A percentile compares a stretch with the other conserved stretches of the same genome.
These are phyloP conservation scores for Cardiospermum halicacabum DNA, from an alignment of 345 rosid species.

Conservation along the genomic window DNA sequence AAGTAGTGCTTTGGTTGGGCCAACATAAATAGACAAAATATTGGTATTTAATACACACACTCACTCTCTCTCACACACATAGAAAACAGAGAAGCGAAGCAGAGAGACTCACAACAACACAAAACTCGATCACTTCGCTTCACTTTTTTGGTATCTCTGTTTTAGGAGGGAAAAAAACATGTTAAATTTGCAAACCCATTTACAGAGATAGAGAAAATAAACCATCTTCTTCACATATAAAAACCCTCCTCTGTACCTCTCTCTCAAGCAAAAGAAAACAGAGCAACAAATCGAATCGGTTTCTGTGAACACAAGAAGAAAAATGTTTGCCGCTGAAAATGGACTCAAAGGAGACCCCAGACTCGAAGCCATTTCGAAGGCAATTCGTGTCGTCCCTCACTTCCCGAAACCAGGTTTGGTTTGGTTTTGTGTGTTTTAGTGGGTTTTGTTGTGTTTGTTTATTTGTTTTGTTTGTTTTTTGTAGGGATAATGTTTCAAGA, in stretches of 20 bases:
- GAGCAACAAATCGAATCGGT: not conserved
- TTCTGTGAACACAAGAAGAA: not conserved
- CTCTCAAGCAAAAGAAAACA: not conserved
- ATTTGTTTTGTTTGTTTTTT: not conserved
- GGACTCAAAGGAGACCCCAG: conserved; percentile 76
- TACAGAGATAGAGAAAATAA: not conserved
- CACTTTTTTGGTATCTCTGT: conserved; percentile 10
- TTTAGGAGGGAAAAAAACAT: conserved; percentile 21
- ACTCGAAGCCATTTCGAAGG: conserved; percentile 53
- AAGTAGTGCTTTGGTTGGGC: conserved; percentile 37
- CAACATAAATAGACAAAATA: conserved; percentile 46
- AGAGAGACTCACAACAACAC: too few relatives aligned
- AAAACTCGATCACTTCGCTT: too few relatives aligned
- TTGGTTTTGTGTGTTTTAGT: not conserved
- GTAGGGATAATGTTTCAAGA: conserved; percentile 97
- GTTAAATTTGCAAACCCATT: conserved; percentile 4
- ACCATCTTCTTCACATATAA: not conserved
- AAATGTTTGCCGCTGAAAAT: conserved; percentile 71
- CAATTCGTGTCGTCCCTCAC: conserved; percentile 71
- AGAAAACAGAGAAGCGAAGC: conserved; percentile 10
- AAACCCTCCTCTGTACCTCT: not conserved
- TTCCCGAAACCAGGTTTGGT: conserved; percentile 63
- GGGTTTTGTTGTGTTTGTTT: not conserved
- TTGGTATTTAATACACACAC: conserved; percentile 30
- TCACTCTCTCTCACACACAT: conserved; percentile 14